These are phyloP conservation scores for Penicillium atrosanguineum DNA, from an alignment of 495 filamentous ascomycete genomes.

Conservation along the genomic window DNA sequence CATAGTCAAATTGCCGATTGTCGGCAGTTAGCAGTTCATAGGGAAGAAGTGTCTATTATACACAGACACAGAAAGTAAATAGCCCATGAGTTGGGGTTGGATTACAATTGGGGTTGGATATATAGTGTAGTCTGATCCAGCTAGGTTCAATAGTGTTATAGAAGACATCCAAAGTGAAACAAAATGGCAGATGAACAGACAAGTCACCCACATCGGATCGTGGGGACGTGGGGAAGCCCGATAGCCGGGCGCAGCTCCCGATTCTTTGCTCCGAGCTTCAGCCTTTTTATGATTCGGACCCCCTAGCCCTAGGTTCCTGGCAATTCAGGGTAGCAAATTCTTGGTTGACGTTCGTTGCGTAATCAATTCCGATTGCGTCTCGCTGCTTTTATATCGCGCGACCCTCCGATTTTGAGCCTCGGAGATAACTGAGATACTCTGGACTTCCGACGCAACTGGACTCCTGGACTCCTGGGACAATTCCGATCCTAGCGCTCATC, in stretches of 20 bases:
- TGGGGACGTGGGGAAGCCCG: slow-evolving; percentile 5
- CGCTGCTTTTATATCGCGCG: slow-evolving; percentile 1
- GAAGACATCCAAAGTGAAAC: too few relatives aligned
- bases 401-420: neutral
- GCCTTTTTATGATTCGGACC: neutral
- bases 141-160: neutral
- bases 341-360: neutral
- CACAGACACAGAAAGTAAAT: neutral
- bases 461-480: neutral
- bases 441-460: neutral
- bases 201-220: neutral
- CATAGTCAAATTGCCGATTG: neutral
- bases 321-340: neutral
- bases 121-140: neutral
- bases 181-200: neutral
- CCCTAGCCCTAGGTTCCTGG: neutral
- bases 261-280: neutral
- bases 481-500: neutral
- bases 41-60: neutral
- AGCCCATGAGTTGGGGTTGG: neutral
- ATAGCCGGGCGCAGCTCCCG: neutral
- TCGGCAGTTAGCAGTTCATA: neutral
- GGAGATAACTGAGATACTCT: neutral
- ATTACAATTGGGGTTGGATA: neutral
- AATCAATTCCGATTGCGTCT: slow-evolving; percentile 10